A percentile compares a stretch with the other conserved stretches of the same genome.
Evolutionary conservation across 352 stramenopile species (phyloP).

Genomic region (Phytophthora pistaciae): DNA sequence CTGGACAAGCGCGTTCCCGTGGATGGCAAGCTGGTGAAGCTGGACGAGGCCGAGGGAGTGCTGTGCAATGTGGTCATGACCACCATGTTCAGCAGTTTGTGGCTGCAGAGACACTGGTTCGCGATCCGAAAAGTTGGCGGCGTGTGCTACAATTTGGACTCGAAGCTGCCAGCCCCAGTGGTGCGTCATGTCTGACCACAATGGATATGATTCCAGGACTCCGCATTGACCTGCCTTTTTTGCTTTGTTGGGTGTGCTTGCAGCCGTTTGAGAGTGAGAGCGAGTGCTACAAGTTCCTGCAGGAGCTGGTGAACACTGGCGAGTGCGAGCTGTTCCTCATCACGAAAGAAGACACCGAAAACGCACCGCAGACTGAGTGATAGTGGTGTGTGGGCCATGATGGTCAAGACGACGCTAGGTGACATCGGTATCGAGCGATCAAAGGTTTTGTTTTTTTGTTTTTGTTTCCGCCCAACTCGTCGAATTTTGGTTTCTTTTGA

Average conservation of each 20-base stretch:
- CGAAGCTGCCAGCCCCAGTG: slow-evolving; percentile 63
- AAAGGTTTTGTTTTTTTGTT: background rate
- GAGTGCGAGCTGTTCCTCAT: slow-evolving; percentile 81
- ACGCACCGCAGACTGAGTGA: slow-evolving; percentile 4
- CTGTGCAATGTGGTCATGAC: slow-evolving; percentile 76
- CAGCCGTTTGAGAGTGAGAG: slow-evolving; percentile 61
- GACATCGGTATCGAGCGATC: background rate
- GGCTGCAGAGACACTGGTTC: slow-evolving; percentile 85
- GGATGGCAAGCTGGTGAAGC: slow-evolving; percentile 47
- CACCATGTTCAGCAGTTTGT: slow-evolving; percentile 55
- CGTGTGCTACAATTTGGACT: slow-evolving; percentile 84
- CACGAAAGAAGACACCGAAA: slow-evolving; percentile 15
- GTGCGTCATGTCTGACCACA: slow-evolving; percentile 25
- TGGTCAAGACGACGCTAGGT: background rate
- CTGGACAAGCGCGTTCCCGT: slow-evolving; percentile 70
- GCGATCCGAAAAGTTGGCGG: slow-evolving; percentile 70
- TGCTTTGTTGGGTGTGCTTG: background rate
- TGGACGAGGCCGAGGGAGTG: slow-evolving; percentile 59
- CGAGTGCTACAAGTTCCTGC: slow-evolving; percentile 61
- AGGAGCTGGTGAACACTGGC: slow-evolving; percentile 73
- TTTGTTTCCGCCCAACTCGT: background rate
- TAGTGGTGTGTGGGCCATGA: background rate
- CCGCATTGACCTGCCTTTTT: no score
- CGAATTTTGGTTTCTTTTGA: background rate
- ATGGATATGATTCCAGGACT: no score